Conservation (phyloP, 345 rosid species). For the Boechera retrofracta region DNA sequence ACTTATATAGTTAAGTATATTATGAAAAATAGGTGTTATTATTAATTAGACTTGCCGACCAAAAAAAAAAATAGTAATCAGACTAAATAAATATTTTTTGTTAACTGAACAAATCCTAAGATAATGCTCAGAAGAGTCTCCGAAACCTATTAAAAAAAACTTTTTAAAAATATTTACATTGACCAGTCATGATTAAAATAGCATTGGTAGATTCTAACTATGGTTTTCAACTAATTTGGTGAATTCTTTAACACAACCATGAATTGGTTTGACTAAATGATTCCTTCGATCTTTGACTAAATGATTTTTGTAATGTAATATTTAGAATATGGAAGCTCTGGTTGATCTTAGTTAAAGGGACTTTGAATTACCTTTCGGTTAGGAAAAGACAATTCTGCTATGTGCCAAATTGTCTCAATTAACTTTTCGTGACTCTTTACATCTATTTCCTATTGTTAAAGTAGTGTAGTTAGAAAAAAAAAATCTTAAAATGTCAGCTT, state of each 20-base stretch:
- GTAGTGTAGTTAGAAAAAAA: neutral
- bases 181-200: too few species aligned
- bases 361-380: conserved; percentile 21
- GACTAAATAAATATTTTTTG: too few species aligned
- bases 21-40: too few species aligned
- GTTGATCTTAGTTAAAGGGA: conserved; percentile 25
- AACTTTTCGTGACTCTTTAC: conserved; percentile 25
- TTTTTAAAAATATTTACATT: too few species aligned
- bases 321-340: conserved; percentile 8
- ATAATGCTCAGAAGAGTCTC: too few species aligned
- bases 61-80: too few species aligned
- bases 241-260: neutral
- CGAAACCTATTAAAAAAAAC: too few species aligned
- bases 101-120: too few species aligned
- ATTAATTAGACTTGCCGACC: too few species aligned
- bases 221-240: too few species aligned
- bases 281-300: neutral
- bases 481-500: neutral
- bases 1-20: too few species aligned
- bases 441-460: neutral
- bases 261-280: neutral
- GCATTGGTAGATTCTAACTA: too few species aligned
- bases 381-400: conserved; percentile 14
- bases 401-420: neutral
- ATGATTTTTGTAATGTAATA: neutral